Base-by-base conservation (phyloP, 805 yeast genomes). In the Kluyveromyces lactis region DNA sequence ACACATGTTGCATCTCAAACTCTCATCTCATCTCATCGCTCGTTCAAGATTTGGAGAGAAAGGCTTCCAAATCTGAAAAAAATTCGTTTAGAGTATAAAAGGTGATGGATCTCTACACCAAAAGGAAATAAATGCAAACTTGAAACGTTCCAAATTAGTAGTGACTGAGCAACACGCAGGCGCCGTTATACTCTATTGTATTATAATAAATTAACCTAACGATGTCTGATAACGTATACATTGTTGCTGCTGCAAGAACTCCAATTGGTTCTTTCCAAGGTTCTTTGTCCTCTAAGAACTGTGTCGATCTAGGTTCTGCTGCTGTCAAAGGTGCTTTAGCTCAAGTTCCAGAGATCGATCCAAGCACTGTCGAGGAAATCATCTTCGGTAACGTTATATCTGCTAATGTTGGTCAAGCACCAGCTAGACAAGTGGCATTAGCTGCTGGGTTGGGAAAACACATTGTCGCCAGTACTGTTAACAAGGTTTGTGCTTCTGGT, bases 401-500 rank as follows among this genome's bases (percentile, higher is more conserved):
- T 56, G 97, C 97, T 47, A 86, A 86, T 55, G 80, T 85, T 44
- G 97, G 98, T 46, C 98, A 90, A 68, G 87, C 90, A 43, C 97
- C 98, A 32, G 98, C 98, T 26, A 81, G 97, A 67, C 98, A 90
- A 68, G 97, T 90, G 42, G 96, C 95, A 12, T 57, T 90, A 49
- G 81, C 79, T 56, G 82, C 97, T 15, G 97, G 97, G 12, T 72
- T 92, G 39, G 77, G 86, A 37, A 78, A 81, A 49, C 69, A 76
- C 45, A 79, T 86, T 40, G 82, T 86, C 35, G 95, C 96, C 43
- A 76, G 96, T 40, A 83, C 97, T 29, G 74, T 90, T 50, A 92
- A 92, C 76, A 90, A 90, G 70, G 97, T 92, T 42, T 92, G 98
- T 71, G 95, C 98, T 31, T 84, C 95, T 10, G 97, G 96, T 52